phyloP scores from a whole-genome alignment of 202 grass and related monocot genomes.

The Hordeum pubiflorum region DNA sequence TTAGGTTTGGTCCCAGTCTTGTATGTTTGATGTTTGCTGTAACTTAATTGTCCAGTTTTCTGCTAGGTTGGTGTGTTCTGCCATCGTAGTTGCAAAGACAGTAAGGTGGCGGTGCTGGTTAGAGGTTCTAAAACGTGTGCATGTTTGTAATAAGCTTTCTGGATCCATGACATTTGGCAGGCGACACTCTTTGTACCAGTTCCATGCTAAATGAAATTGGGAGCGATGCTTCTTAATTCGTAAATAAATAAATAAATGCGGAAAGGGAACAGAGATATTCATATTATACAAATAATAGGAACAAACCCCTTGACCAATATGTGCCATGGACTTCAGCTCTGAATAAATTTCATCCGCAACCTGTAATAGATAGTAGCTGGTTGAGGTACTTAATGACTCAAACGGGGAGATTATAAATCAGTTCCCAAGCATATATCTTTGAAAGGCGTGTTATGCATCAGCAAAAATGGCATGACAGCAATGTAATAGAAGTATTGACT shows the following conservation, averaged over 20 bases:
- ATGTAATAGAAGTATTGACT: neutral
- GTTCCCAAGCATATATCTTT: neutral
- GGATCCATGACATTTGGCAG: neutral
- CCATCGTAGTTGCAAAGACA: neutral
- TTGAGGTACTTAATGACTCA: slow-evolving; percentile 17
- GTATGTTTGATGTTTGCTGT: neutral
- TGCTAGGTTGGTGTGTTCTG: neutral
- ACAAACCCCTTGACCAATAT: slow-evolving; percentile 57
- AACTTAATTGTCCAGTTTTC: neutral
- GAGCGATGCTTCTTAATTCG: neutral
- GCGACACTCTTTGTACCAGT: neutral
- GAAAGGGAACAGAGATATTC: neutral
- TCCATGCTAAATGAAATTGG: neutral
- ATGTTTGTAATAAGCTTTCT: neutral
- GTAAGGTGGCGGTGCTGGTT: neutral
- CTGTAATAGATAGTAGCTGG: slow-evolving; percentile 35
- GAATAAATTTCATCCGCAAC: slow-evolving; percentile 85
- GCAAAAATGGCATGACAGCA: neutral
- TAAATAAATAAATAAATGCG: neutral
- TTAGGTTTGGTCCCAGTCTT: neutral
- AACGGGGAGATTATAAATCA: slow-evolving; percentile 12
- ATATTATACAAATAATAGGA: slow-evolving; percentile 27
- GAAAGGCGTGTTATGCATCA: slow-evolving; percentile 4
- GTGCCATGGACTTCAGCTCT: slow-evolving; percentile 51
- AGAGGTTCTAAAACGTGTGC: neutral